phyloP scores from a whole-genome alignment of 2,329 filamentous ascomycete species.

The Hansfordia pulvinata region DNA sequence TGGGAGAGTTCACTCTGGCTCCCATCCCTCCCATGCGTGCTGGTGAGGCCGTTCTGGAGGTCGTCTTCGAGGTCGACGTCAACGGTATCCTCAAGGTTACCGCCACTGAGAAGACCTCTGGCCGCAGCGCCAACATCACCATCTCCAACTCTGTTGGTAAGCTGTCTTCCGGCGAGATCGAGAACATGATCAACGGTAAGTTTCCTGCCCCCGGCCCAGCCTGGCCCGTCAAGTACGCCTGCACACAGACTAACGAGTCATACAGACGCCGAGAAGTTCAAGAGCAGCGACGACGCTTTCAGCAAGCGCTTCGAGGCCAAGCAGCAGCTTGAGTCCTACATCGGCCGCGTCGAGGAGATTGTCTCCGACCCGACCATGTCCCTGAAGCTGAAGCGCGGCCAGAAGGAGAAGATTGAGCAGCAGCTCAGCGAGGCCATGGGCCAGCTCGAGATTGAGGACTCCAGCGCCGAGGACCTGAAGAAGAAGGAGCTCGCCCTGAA shows the following conservation, averaged over 20 bases:
- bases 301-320: conserved; percentile 98
- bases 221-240: neutral
- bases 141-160: conserved; percentile 99
- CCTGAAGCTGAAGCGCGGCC: conserved; percentile 94
- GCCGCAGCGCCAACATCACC: conserved; percentile 97
- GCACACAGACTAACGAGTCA: conserved; percentile 10
- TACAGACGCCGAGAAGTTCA: conserved; percentile 90
- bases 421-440: conserved; percentile 95
- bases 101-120: conserved; percentile 96
- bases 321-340: conserved; percentile 99
- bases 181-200: conserved; percentile 86
- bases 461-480: conserved; percentile 86
- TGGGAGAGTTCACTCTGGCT: conserved; percentile 93
- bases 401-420: conserved; percentile 99
- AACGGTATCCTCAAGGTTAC: conserved; percentile 99
- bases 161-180: conserved; percentile 86
- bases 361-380: conserved; percentile 92
- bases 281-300: conserved; percentile 94
- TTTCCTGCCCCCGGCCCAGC: conserved; percentile 2
- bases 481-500: conserved; percentile 99
- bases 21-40: conserved; percentile 81
- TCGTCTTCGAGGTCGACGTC: conserved; percentile 98
- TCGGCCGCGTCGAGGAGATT: conserved; percentile 96
- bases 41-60: conserved; percentile 91
- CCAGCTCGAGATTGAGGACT: conserved; percentile 91